Conservation (phyloP, 805 yeast species). For the Lipomyces orientalis region DNA sequence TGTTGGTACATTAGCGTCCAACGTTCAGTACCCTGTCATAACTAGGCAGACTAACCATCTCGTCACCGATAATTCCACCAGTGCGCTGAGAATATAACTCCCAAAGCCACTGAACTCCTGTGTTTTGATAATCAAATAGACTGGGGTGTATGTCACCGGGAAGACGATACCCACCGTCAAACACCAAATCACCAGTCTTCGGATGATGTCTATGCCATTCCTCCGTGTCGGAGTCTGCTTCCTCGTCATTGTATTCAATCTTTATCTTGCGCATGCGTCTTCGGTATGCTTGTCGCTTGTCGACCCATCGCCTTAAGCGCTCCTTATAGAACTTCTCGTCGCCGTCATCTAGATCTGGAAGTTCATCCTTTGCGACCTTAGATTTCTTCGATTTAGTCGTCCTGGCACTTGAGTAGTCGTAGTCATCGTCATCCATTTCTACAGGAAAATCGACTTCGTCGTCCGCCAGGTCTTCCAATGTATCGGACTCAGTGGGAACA, state of each 20-base stretch:
- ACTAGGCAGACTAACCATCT: constrained; percentile 58
- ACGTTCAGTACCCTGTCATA: not conserved
- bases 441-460: constrained; percentile 42
- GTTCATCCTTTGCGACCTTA: constrained; percentile 42
- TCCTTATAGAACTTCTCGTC: constrained; percentile 66
- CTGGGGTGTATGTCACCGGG: constrained; percentile 93
- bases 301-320: constrained; percentile 66
- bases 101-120: constrained; percentile 98
- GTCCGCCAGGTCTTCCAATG: constrained; percentile 26
- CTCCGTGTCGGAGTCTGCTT: constrained; percentile 30
- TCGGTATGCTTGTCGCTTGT: constrained; percentile 56
- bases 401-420: constrained; percentile 20
- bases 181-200: constrained; percentile 68
- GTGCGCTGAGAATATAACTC: constrained; percentile 86
- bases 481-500: constrained; percentile 22
- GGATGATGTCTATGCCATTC: constrained; percentile 87
- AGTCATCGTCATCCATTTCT: constrained; percentile 41
- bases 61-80: constrained; percentile 97
- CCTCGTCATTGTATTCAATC: not conserved
- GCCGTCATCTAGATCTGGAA: constrained; percentile 76
- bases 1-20: not conserved
- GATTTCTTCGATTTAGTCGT: constrained; percentile 26
- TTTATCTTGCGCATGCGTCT: constrained; percentile 35
- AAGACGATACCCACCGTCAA: constrained; percentile 70
- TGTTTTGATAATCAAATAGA: constrained; percentile 89